Percentiles rank a stretch among this genome's conserved stretches.
Evolutionary conservation across 2,329 filamentous ascomycete species (phyloP).

Genomic region (Fusarium subglutinans): DNA sequence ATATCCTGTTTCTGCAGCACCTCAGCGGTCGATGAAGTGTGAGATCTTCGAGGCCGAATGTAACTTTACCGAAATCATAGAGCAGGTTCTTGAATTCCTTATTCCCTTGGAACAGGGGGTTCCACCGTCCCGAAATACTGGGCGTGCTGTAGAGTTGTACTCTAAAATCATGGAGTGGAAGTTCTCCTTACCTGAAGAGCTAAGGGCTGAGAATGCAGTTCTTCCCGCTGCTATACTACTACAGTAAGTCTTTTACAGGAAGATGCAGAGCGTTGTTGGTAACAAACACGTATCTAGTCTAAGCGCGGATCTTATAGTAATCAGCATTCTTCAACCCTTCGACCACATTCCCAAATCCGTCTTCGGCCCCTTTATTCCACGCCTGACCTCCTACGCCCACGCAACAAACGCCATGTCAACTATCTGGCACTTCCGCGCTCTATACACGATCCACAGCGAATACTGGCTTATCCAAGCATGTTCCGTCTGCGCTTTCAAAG

Average conservation of each 20-base stretch:
- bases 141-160: conserved; percentile 10
- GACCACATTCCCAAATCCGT: conserved; percentile 10
- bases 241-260: neutral
- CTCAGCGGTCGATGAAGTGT: conserved; percentile 8
- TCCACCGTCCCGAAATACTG: neutral
- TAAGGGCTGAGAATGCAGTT: conserved; percentile 17
- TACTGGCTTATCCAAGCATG: conserved; percentile 21
- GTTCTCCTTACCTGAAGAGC: conserved; percentile 16
- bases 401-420: conserved; percentile 28
- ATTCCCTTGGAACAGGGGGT: conserved; percentile 8
- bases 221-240: conserved; percentile 15
- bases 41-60: conserved; percentile 28
- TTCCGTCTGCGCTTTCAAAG: conserved; percentile 20
- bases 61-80: conserved; percentile 18
- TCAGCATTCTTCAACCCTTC: conserved; percentile 22
- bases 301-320: conserved; percentile 9
- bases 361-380: conserved; percentile 21
- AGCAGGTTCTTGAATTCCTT: conserved; percentile 20
- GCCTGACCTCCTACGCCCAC: conserved; percentile 11
- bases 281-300: neutral
- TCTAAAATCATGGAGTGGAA: conserved; percentile 18
- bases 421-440: conserved; percentile 28
- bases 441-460: conserved; percentile 17
- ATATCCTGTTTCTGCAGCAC: conserved; percentile 10
- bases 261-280: neutral